phyloP scores from a whole-genome alignment of 208 protist genomes.

The Leptomonas pyrrhocoris region DNA sequence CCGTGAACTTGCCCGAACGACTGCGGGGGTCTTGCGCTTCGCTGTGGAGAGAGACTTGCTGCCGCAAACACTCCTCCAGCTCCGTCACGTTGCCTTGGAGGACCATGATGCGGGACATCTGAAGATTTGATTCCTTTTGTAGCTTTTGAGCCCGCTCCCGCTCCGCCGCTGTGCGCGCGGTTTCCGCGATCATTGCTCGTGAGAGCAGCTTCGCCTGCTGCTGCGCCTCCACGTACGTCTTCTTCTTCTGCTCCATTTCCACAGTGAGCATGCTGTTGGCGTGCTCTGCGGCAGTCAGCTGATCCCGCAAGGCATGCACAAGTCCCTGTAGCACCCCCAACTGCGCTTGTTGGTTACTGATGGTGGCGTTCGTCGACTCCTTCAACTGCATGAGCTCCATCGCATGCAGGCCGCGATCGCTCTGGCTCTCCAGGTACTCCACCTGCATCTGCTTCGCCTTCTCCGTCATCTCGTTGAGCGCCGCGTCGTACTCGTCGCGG shows the following conservation, averaged over 20 bases:
- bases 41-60: conserved; percentile 34
- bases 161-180: conserved; percentile 52
- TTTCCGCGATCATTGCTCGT: conserved; percentile 77
- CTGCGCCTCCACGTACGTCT: conserved; percentile 63
- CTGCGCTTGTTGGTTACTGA: conserved; percentile 88
- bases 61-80: conserved; percentile 53
- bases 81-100: conserved; percentile 71
- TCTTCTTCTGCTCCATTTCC: conserved; percentile 55
- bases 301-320: conserved; percentile 73
- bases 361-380: conserved; percentile 76
- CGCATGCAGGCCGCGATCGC: conserved; percentile 65
- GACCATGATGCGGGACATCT: conserved; percentile 65
- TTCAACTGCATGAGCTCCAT: conserved; percentile 83
- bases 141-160: conserved; percentile 44
- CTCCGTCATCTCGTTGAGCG: conserved; percentile 52
- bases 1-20: neutral
- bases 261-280: conserved; percentile 53
- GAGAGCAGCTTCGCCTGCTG: conserved; percentile 72
- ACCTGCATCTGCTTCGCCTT: conserved; percentile 57
- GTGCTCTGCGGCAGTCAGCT: conserved; percentile 72
- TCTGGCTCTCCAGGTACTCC: conserved; percentile 74
- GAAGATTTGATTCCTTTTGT: conserved; percentile 64
- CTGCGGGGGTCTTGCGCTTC: neutral
- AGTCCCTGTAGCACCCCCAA: conserved; percentile 70
- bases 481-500: conserved; percentile 85